Percentiles rank a stretch among this genome's conserved stretches.
Evolutionary conservation across 2,329 filamentous ascomycete genomes (phyloP).

Genomic region (Cladophialophora bantiana): DNA sequence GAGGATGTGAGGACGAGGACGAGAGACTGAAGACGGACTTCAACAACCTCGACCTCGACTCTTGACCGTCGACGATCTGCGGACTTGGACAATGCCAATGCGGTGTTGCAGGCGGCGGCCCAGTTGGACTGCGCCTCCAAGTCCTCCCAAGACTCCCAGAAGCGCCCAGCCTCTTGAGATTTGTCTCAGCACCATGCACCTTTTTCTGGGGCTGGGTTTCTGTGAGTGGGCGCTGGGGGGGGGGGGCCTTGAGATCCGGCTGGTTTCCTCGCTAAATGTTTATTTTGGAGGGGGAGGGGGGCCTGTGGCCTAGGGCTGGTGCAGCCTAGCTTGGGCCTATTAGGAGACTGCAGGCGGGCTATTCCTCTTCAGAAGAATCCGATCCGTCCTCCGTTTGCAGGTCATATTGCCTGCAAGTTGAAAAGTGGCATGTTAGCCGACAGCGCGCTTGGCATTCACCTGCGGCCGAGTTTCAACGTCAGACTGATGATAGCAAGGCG

Average conservation of each 20-base stretch:
- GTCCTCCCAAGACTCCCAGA: neutral
- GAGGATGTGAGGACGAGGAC: neutral
- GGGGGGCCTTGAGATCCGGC: neutral
- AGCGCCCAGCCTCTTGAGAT: slow-evolving; percentile 3
- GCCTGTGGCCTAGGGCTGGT: no score
- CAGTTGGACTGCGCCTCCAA: neutral
- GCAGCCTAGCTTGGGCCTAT: neutral
- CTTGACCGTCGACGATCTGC: slow-evolving; percentile 1
- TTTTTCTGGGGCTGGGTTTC: neutral
- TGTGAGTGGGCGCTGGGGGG: neutral
- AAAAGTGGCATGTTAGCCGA: slow-evolving; percentile 18
- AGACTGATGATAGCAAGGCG: slow-evolving; percentile 3
- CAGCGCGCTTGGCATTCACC: slow-evolving; percentile 3
- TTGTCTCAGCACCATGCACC: slow-evolving; percentile 5
- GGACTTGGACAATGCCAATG: neutral
- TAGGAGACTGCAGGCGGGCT: neutral
- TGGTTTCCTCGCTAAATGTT: slow-evolving; percentile 1
- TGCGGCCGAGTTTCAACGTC: neutral
- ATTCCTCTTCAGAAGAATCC: slow-evolving; percentile 4
- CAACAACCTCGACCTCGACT: neutral
- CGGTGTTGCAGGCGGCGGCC: neutral
- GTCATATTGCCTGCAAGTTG: neutral
- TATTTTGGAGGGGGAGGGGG: neutral
- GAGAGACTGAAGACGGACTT: neutral
- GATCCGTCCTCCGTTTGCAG: neutral